Conservation (phyloP, 2,329 filamentous ascomycete genomes). For the Penicillium sp. region DNA sequence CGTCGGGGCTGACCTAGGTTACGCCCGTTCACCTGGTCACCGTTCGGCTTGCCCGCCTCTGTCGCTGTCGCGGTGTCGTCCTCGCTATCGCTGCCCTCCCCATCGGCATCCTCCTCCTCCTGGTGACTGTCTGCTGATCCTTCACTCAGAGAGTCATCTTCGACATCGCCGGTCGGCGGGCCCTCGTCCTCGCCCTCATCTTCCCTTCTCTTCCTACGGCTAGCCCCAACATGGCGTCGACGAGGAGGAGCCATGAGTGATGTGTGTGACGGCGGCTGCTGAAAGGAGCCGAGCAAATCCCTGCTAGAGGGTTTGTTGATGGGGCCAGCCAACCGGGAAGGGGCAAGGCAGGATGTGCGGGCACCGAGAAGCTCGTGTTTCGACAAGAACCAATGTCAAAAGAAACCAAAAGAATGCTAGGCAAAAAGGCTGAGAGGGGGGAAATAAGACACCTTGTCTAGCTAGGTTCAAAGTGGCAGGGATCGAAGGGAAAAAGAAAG, state of each 20-base stretch:
- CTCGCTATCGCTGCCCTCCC: slow-evolving; percentile 57
- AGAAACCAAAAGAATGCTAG: slow-evolving; percentile 9
- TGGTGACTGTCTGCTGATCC: slow-evolving; percentile 54
- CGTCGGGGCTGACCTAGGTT: slow-evolving; percentile 26
- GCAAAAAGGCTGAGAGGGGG: background rate
- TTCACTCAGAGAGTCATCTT: slow-evolving; percentile 62
- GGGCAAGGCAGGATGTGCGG: slow-evolving; percentile 15
- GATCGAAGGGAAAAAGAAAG: slow-evolving; percentile 11
- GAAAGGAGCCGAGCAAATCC: background rate
- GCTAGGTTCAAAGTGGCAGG: slow-evolving; percentile 3
- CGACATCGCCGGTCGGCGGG: slow-evolving; percentile 48
- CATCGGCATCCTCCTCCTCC: slow-evolving; percentile 57
- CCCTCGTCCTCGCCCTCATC: slow-evolving; percentile 50
- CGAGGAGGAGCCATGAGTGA: slow-evolving; percentile 41
- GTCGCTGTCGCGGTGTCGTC: slow-evolving; percentile 39
- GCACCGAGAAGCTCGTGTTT: slow-evolving; percentile 17
- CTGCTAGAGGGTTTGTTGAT: slow-evolving; percentile 6
- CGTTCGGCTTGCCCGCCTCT: slow-evolving; percentile 22
- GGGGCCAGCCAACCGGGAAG: slow-evolving; percentile 9
- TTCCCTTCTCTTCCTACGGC: slow-evolving; percentile 43
- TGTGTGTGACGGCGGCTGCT: background rate
- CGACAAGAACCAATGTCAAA: slow-evolving; percentile 19
- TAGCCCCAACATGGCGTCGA: slow-evolving; percentile 43
- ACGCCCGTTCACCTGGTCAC: slow-evolving; percentile 27
- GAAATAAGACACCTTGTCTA: slow-evolving; percentile 1